Percentiles rank a stretch among this genome's conserved stretches.
Evolutionary conservation across 805 yeast species (phyloP).

Genomic region (Kodamaea kaohsiungensis): DNA sequence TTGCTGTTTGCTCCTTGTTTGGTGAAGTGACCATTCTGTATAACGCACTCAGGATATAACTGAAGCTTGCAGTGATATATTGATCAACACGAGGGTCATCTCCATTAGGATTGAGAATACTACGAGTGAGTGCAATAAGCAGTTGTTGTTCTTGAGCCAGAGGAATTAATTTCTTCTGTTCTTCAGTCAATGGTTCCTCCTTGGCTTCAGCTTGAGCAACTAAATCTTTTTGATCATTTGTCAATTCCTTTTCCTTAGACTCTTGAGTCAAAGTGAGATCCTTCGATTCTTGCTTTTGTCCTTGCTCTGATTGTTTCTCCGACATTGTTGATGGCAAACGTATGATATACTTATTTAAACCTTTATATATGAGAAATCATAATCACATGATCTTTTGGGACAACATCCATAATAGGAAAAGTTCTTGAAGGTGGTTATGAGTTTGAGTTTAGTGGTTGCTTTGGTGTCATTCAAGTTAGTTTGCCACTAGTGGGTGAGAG

Average conservation of each 20-base stretch:
- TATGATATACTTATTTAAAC: not conserved
- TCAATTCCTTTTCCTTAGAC: not conserved
- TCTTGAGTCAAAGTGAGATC: not conserved
- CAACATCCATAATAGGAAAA: not conserved
- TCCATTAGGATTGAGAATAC: conserved; percentile 30
- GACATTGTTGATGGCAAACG: not conserved
- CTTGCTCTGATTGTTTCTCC: not conserved
- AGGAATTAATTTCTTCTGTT: conserved; percentile 3
- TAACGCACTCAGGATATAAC: conserved; percentile 26
- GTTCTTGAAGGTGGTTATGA: too few relatives aligned
- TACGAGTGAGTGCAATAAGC: conserved; percentile 13
- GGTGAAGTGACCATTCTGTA: conserved; percentile 30
- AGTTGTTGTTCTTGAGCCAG: conserved; percentile 13
- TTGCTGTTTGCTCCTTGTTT: conserved; percentile 35
- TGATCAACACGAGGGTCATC: conserved; percentile 28
- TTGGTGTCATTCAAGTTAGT: too few relatives aligned
- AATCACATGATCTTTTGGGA: not conserved
- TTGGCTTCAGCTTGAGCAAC: not conserved
- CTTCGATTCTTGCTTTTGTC: not conserved
- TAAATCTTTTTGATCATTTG: not conserved
- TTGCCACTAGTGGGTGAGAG: too few relatives aligned
- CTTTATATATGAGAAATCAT: not conserved
- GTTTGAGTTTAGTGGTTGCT: too few relatives aligned
- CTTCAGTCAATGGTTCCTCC: not conserved
- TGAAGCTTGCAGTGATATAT: conserved; percentile 27